phyloP scores from a whole-genome alignment of 2,329 filamentous ascomycete species.

The Ascomycota sp. region DNA sequence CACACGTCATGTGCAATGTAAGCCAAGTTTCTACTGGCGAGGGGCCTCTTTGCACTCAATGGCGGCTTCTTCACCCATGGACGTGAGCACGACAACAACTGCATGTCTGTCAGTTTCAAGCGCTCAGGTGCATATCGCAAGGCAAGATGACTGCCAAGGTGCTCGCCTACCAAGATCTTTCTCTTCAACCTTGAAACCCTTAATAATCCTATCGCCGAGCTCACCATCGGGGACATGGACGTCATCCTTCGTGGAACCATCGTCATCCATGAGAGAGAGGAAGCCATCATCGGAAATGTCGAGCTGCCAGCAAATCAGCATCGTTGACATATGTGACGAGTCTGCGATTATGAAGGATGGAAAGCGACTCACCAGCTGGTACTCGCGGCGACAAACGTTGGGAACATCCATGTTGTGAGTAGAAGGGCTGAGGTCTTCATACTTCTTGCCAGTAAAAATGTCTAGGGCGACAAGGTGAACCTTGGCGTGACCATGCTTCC shows the following conservation, averaged over 20 bases:
- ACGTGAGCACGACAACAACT: slow-evolving; percentile 84
- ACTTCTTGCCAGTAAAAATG: slow-evolving; percentile 99
- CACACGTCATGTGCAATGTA: too few species aligned
- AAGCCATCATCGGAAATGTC: slow-evolving; percentile 87
- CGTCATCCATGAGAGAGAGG: slow-evolving; percentile 81
- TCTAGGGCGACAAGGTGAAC: slow-evolving; percentile 95
- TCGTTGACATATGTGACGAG: slow-evolving; percentile 1
- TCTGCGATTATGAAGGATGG: not conserved
- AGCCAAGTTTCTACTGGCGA: too few species aligned
- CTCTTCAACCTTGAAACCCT: slow-evolving; percentile 61
- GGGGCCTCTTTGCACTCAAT: slow-evolving; percentile 92
- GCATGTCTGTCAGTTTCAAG: not conserved
- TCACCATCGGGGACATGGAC: slow-evolving; percentile 85
- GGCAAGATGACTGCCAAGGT: not conserved
- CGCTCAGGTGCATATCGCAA: not conserved
- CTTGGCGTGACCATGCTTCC: slow-evolving; percentile 99
- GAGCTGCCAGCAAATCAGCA: slow-evolving; percentile 32
- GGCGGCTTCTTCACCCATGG: slow-evolving; percentile 88
- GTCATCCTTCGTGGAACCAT: slow-evolving; percentile 80
- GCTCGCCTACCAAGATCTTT: slow-evolving; percentile 89
- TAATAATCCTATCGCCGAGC: slow-evolving; percentile 66
- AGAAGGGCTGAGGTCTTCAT: slow-evolving; percentile 95
- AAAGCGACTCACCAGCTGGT: slow-evolving; percentile 60
- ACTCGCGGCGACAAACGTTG: slow-evolving; percentile 77
- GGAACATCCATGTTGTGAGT: slow-evolving; percentile 98